These are phyloP conservation scores for Microbotryum intermedium DNA, from an alignment of 1,284 basidiomycete species.

Conservation along the genomic window DNA sequence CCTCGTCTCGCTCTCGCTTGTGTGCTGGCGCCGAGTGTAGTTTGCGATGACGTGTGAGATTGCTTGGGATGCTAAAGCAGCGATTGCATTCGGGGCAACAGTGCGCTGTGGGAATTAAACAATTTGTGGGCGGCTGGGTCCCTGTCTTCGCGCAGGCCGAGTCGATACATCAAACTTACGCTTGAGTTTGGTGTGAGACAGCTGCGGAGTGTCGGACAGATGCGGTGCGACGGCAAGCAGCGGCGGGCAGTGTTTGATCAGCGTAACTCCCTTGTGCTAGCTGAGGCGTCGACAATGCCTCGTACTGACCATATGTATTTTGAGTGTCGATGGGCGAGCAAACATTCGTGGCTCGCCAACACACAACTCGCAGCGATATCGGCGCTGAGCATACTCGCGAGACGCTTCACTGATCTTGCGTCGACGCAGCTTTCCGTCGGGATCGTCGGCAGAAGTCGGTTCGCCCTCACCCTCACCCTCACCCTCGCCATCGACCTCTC, in stretches of 20 bases:
- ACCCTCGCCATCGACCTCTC: background rate
- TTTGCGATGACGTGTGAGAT: slow-evolving; percentile 11
- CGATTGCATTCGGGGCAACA: slow-evolving; percentile 6
- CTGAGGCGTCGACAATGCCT: too few relatives aligned
- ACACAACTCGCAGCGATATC: slow-evolving; percentile 13
- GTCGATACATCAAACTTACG: background rate
- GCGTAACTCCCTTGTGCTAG: background rate
- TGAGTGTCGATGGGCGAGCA: slow-evolving; percentile 12
- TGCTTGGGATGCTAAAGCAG: slow-evolving; percentile 8
- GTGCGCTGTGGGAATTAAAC: background rate
- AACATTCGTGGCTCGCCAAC: slow-evolving; percentile 1
- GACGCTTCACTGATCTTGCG: slow-evolving; percentile 1
- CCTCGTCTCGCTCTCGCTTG: background rate
- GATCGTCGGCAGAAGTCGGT: background rate
- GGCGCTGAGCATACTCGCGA: slow-evolving; percentile 1
- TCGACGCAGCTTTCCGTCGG: background rate
- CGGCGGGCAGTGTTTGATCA: background rate
- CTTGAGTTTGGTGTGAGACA: slow-evolving; percentile 14
- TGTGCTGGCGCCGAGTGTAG: background rate
- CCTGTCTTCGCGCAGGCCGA: background rate
- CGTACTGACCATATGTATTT: slow-evolving; percentile 9
- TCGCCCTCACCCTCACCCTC: background rate
- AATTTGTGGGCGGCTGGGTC: background rate
- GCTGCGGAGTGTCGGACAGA: background rate
- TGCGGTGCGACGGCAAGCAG: background rate